phyloP scores from a whole-genome alignment of 352 stramenopile genomes.

The Phytophthora uliginosa region DNA sequence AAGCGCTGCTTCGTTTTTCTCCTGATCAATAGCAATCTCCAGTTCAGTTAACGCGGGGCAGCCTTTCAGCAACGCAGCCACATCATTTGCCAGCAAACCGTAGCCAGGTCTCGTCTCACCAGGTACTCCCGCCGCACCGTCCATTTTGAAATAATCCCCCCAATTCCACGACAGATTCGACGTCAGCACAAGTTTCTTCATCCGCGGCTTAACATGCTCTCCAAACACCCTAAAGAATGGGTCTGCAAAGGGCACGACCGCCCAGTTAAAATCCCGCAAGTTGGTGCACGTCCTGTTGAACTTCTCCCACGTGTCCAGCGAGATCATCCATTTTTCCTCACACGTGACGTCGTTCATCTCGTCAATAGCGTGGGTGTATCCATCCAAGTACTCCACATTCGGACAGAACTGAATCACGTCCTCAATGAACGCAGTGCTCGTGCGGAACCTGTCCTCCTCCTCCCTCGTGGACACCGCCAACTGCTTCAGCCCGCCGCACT shows the following conservation, averaged over 20 bases:
- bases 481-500: conserved; percentile 46
- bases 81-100: conserved; percentile 39
- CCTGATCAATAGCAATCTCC: conserved; percentile 50
- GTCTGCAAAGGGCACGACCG: conserved; percentile 47
- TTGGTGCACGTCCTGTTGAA: conserved; percentile 51
- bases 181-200: conserved; percentile 42
- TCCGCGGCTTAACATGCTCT: conserved; percentile 43
- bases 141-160: conserved; percentile 38
- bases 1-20: conserved; percentile 35
- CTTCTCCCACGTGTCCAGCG: conserved; percentile 40
- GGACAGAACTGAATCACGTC: conserved; percentile 47
- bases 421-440: conserved; percentile 42
- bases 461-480: conserved; percentile 39
- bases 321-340: conserved; percentile 49
- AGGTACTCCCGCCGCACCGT: not conserved
- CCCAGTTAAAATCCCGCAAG: conserved; percentile 52
- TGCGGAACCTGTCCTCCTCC: conserved; percentile 26
- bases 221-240: conserved; percentile 58
- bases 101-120: conserved; percentile 27
- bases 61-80: conserved; percentile 34
- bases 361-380: conserved; percentile 41
- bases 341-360: conserved; percentile 40
- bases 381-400: conserved; percentile 45
- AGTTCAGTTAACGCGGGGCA: conserved; percentile 48
- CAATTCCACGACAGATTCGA: conserved; percentile 58